phyloP scores from a whole-genome alignment of 2,329 filamentous ascomycete genomes.

The Colletotrichum costaricense region DNA sequence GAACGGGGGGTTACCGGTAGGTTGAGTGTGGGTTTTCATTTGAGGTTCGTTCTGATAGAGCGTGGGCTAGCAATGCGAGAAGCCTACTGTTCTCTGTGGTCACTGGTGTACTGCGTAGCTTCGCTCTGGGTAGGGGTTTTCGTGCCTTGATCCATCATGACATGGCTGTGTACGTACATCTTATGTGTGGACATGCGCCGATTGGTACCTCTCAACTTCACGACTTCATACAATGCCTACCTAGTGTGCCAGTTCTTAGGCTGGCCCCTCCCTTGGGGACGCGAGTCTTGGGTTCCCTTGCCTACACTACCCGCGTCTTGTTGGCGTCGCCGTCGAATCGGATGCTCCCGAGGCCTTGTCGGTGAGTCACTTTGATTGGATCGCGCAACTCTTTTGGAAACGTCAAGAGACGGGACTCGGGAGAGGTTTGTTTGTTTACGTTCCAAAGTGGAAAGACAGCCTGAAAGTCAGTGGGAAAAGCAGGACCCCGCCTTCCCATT shows the following conservation, averaged over 20 bases:
- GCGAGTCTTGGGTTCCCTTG: background rate
- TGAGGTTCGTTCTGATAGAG: background rate
- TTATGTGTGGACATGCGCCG: background rate
- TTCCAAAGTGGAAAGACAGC: background rate
- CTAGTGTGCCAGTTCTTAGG: no score
- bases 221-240: background rate
- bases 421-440: constrained; percentile 30
- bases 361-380: background rate
- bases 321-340: constrained; percentile 26
- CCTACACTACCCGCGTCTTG: background rate
- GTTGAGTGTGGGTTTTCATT: background rate
- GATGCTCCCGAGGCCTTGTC: constrained; percentile 3
- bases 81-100: no score
- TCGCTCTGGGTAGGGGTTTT: background rate
- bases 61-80: background rate
- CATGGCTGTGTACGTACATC: background rate
- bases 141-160: background rate
- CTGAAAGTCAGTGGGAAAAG: background rate
- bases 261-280: no score
- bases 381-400: constrained; percentile 5
- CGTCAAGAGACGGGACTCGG: background rate
- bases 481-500: constrained; percentile 29
- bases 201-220: no score
- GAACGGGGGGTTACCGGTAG: no score
- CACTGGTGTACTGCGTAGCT: background rate